phyloP scores from a whole-genome alignment of 2,329 filamentous ascomycete species.

The Cryphonectria japonica region DNA sequence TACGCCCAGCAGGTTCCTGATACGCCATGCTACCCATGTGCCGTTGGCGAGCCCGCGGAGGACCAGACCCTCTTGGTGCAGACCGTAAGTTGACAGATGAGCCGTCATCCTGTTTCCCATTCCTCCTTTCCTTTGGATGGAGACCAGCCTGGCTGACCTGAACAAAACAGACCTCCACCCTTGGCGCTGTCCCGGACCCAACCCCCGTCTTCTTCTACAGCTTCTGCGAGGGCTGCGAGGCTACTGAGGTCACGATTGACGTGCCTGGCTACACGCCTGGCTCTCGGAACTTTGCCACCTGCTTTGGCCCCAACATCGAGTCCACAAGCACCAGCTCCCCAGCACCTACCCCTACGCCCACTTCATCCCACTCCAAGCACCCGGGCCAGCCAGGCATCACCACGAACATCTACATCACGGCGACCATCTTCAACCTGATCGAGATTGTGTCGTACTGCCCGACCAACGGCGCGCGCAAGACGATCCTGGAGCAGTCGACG shows the following conservation, averaged over 20 bases:
- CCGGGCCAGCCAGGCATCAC: slow-evolving; percentile 1
- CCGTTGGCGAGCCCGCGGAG: background rate
- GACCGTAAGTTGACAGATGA: background rate
- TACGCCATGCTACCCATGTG: slow-evolving; percentile 6
- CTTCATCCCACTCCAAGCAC: background rate
- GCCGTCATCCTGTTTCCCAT: background rate
- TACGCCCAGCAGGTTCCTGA: too few relatives aligned
- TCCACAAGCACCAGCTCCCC: background rate
- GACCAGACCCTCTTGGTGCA: background rate
- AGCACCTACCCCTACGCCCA: background rate
- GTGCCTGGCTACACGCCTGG: slow-evolving; percentile 13
- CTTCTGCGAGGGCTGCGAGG: background rate
- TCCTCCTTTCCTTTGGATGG: background rate
- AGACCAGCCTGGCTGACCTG: background rate
- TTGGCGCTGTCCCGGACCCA: slow-evolving; percentile 1
- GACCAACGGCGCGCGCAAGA: background rate
- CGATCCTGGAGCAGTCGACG: background rate
- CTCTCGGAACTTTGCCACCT: background rate
- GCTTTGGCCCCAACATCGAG: background rate
- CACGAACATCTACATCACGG: slow-evolving; percentile 8
- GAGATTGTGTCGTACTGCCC: slow-evolving; percentile 8
- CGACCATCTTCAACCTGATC: slow-evolving; percentile 10
- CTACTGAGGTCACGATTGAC: background rate
- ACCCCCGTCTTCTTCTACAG: slow-evolving; percentile 14
- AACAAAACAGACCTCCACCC: slow-evolving; percentile 3